phyloP scores from a whole-genome alignment of 352 stramenopile genomes.

The Synura sp. region DNA sequence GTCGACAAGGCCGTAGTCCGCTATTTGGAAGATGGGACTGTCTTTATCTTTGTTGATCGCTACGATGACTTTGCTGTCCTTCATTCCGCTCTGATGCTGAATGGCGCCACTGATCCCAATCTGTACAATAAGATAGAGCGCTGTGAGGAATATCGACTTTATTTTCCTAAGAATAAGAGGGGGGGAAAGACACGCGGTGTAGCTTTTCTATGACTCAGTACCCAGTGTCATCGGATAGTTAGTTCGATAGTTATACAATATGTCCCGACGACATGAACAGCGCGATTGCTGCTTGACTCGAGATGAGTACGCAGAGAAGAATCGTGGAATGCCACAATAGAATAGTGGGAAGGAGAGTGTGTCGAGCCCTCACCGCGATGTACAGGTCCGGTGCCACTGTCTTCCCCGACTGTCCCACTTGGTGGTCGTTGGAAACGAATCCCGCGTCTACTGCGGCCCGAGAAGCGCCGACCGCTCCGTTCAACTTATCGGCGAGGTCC shows the following conservation, averaged over 20 bases:
- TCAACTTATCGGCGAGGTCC: constrained; percentile 94
- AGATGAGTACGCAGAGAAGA: no score
- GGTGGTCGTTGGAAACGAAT: constrained; percentile 96
- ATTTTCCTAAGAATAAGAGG: no score
- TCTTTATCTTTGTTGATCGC: constrained; percentile 99
- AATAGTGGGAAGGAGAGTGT: constrained; percentile 43
- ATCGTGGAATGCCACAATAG: not conserved
- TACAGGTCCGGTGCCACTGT: constrained; percentile 96
- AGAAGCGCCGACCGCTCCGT: constrained; percentile 91
- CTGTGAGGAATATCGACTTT: no score
- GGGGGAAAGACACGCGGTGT: no score
- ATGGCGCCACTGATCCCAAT: constrained; percentile 96
- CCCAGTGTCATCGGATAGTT: no score
- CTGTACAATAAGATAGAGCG: not conserved
- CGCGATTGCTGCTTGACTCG: no score
- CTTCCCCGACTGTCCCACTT: constrained; percentile 99
- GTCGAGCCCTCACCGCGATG: constrained; percentile 64
- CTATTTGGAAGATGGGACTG: constrained; percentile 97
- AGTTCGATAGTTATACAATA: no score
- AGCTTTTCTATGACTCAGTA: no score
- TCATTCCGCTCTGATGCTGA: constrained; percentile 99
- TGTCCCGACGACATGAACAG: no score
- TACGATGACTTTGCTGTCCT: constrained; percentile 99
- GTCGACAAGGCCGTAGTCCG: constrained; percentile 96
- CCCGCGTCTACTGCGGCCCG: constrained; percentile 95